phyloP scores from a whole-genome alignment of 805 yeast genomes.

The Pichia cephalocereana region DNA sequence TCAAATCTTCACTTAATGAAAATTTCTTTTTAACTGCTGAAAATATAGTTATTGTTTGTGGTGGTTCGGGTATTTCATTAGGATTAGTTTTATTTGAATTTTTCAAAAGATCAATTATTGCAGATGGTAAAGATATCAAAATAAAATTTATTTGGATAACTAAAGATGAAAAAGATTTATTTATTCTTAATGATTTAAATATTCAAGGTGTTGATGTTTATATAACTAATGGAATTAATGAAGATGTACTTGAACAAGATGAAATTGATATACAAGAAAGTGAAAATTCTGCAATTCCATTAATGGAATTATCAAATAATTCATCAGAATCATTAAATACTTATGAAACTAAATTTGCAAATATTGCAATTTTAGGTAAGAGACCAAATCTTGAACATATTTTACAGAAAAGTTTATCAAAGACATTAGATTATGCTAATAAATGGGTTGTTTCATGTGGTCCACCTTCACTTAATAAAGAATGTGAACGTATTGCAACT shows the following conservation, averaged over 20 bases:
- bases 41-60: constrained; percentile 47
- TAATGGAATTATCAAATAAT: constrained; percentile 8
- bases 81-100: constrained; percentile 45
- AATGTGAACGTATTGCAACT: constrained; percentile 31
- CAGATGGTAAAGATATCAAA: constrained; percentile 20
- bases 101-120: constrained; percentile 21
- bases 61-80: constrained; percentile 67
- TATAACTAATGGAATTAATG: constrained; percentile 23
- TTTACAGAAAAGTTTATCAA: constrained; percentile 22
- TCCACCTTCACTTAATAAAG: constrained; percentile 35
- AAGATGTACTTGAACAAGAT: background rate
- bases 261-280: background rate
- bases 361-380: constrained; percentile 21
- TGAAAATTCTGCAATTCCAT: constrained; percentile 18
- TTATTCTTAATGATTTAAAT: constrained; percentile 33
- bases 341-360: constrained; percentile 5
- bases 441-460: constrained; percentile 57
- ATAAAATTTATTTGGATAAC: constrained; percentile 48
- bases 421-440: constrained; percentile 27
- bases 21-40: constrained; percentile 40
- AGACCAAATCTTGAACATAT: constrained; percentile 35
- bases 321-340: constrained; percentile 5
- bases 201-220: constrained; percentile 30
- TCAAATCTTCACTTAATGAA: constrained; percentile 33
- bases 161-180: constrained; percentile 36